Base-by-base conservation (phyloP, 805 yeast species). In the Myxozyma sirexii region DNA sequence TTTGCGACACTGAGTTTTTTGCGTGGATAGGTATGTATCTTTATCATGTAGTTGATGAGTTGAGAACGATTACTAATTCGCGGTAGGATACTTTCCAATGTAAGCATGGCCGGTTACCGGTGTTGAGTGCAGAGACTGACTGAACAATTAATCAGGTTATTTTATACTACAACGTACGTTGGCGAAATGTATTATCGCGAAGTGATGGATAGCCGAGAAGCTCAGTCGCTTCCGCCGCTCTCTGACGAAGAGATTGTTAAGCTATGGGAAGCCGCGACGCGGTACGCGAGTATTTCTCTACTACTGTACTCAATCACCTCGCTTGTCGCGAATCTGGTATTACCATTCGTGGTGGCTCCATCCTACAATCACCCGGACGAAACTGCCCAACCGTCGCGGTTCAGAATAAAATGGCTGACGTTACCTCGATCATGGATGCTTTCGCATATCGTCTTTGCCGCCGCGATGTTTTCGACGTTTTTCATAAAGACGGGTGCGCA, bases 121-220 rank as follows among this genome's bases (percentile, higher is more conserved):
- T n/a, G n/a, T n/a, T n/a, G n/a, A n/a, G n/a, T n/a, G n/a, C n/a
- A 17, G 41, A 29, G 33, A 19, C 39, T 26, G 13, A 38, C 10
- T 29, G 31, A 5, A 37, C 12, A 82, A 86, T n/a, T n/a, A 86
- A 29, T 10, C 1, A 79, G 84, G 80, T 68, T 84, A 29, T 84
- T 84, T 62, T 84, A 84, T 67, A 83, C 87, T 2, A 81, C 88
- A 1, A 83, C 87, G 0, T 84, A 83, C 69, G 87, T 84, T 17
- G 86, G 86, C 0, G 87, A 82, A 59, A 71, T 84, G 15, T 83
- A 82, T 71, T 72, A 76, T 33, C 74, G 69, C 44, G 81, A 81
- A 57, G 63, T 69, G 33, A 71, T 68, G 45, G 55, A 63, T 10
- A 59, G 67, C 13, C 76, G 82, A 3, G 45, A 24, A 23, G 69